Percentiles rank a stretch among this genome's conserved stretches.
These are phyloP conservation scores for Arabis hirsuta DNA, from an alignment of 345 rosid genomes.

Conservation along the genomic window DNA sequence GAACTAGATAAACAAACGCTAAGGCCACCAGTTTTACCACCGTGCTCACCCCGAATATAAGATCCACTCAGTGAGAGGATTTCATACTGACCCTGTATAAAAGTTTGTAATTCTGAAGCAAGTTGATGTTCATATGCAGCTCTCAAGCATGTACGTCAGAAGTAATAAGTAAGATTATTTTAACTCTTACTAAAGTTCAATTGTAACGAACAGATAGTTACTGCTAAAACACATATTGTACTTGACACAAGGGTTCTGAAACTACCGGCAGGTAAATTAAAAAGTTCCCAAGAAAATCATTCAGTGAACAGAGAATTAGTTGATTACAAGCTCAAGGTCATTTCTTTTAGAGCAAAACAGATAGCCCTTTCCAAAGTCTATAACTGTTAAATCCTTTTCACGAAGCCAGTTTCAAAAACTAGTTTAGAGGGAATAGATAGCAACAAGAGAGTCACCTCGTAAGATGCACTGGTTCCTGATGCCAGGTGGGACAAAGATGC, in stretches of 20 bases:
- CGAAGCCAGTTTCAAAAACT: conserved; percentile 1
- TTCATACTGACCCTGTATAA: conserved; percentile 80
- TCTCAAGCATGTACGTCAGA: conserved; percentile 12
- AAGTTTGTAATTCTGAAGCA: conserved; percentile 32
- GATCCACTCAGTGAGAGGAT: conserved; percentile 87
- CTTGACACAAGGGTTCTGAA: conserved; percentile 14
- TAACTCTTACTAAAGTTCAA: conserved; percentile 1
- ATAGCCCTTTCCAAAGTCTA: conserved; percentile 20
- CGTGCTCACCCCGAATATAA: conserved; percentile 68
- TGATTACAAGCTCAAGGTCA: not conserved
- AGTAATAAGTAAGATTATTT: conserved; percentile 2
- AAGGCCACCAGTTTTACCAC: conserved; percentile 85
- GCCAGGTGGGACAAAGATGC: conserved; percentile 84
- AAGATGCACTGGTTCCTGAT: conserved; percentile 78
- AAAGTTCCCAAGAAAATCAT: not conserved
- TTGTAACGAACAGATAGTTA: conserved; percentile 7
- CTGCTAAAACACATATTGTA: conserved; percentile 4
- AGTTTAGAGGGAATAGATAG: conserved; percentile 26
- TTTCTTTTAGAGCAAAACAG: not conserved
- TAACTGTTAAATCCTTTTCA: not conserved
- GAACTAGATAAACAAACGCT: conserved; percentile 75
- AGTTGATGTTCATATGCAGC: conserved; percentile 31
- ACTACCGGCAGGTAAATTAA: not conserved
- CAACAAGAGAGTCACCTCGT: conserved; percentile 60
- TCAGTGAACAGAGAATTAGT: not conserved